Conservation (phyloP, 2,329 filamentous ascomycete species). For the Metarhizium brunneum region DNA sequence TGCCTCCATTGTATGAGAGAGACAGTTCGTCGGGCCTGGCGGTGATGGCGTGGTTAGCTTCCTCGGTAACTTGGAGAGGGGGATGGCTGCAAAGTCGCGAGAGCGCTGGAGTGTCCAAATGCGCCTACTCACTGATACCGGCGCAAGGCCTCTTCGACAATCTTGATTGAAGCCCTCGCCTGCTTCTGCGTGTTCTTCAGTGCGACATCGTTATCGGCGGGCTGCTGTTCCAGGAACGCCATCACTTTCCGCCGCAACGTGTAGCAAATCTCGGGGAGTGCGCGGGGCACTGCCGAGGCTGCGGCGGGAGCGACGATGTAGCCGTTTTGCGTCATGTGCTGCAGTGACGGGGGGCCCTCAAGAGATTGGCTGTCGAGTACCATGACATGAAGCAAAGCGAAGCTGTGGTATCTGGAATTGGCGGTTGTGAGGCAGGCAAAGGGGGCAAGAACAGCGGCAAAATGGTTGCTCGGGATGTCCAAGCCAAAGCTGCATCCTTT, state of each 20-base stretch:
- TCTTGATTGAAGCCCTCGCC: conserved; percentile 59
- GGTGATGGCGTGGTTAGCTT: background rate
- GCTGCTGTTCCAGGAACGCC: conserved; percentile 52
- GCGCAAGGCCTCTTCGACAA: conserved; percentile 66
- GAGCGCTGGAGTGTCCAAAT: background rate
- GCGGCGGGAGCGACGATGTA: conserved; percentile 2
- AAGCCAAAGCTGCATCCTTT: too few species aligned
- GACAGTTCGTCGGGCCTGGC: conserved; percentile 67
- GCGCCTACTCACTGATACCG: conserved; percentile 56
- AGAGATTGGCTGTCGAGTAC: background rate
- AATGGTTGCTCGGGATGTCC: too few species aligned
- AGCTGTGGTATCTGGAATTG: background rate
- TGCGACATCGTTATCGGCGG: conserved; percentile 43
- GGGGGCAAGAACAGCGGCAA: too few species aligned
- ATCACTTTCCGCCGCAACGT: conserved; percentile 51
- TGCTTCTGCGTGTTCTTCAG: conserved; percentile 63
- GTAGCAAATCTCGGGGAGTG: conserved; percentile 31
- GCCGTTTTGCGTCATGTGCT: conserved; percentile 6
- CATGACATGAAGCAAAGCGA: background rate
- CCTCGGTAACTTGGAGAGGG: background rate
- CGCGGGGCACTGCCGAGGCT: background rate
- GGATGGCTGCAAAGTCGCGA: too few species aligned
- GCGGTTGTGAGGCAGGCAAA: background rate
- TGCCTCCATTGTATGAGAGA: conserved; percentile 94
- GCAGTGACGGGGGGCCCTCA: background rate